A percentile compares a stretch with the other conserved stretches of the same genome.
Conservation (phyloP, 768 basidiomycete species). For the Lactarius hatsudake region DNA sequence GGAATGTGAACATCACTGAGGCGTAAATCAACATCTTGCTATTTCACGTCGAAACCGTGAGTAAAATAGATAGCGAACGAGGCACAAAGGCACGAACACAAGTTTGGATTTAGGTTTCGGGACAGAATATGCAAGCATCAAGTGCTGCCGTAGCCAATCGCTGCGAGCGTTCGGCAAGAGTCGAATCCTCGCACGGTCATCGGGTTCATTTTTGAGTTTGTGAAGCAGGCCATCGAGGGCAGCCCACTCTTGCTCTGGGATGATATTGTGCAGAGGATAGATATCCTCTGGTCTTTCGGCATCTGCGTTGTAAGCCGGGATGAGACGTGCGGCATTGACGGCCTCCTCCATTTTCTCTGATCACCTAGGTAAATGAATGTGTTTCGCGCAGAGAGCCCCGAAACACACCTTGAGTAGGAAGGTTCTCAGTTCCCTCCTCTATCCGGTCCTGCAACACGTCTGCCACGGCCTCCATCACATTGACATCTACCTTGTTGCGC, state of each 20-base stretch:
- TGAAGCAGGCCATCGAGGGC: conserved; percentile 48
- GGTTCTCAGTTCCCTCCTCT: conserved; percentile 61
- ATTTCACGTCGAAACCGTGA: conserved; percentile 8
- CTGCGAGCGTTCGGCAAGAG: conserved; percentile 62
- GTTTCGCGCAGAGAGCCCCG: not conserved
- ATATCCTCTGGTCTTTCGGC: conserved; percentile 71
- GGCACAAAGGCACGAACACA: conserved; percentile 45
- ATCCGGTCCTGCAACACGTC: conserved; percentile 83
- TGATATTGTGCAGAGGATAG: conserved; percentile 71
- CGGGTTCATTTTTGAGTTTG: conserved; percentile 52
- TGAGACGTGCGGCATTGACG: conserved; percentile 62
- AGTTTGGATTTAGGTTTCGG: conserved; percentile 55
- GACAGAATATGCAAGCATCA: conserved; percentile 42
- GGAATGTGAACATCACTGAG: conserved; percentile 75
- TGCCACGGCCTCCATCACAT: conserved; percentile 82
- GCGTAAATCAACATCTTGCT: conserved; percentile 82
- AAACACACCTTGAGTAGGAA: conserved; percentile 65
- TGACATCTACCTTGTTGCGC: conserved; percentile 85
- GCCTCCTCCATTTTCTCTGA: conserved; percentile 66
- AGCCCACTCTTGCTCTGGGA: conserved; percentile 79
- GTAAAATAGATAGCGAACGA: not conserved
- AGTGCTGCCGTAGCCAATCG: conserved; percentile 68
- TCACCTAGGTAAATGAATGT: not conserved
- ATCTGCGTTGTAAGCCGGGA: conserved; percentile 68
- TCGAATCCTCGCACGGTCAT: conserved; percentile 47